A percentile compares a stretch with the other conserved stretches of the same genome.
Conservation (phyloP, 176 grass and related monocot species). For the Oryza nivara region DNA sequence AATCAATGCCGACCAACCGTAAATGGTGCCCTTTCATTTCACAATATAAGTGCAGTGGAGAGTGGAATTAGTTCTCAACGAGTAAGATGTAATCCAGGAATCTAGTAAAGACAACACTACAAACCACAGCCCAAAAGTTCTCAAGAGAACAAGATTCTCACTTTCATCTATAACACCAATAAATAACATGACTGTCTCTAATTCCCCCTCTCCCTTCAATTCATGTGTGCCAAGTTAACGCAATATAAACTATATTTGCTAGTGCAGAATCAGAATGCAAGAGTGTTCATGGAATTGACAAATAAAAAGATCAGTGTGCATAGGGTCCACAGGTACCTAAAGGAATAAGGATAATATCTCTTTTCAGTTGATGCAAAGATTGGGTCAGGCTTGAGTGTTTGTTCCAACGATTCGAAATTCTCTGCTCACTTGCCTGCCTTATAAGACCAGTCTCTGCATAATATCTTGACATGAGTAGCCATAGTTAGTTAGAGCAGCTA, state of each 20-base stretch:
- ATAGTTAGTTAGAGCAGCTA: slow-evolving; percentile 36
- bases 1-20: slow-evolving; percentile 36
- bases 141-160: slow-evolving; percentile 65
- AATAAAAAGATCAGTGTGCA: slow-evolving; percentile 50
- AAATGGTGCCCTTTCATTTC: slow-evolving; percentile 35
- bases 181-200: slow-evolving; percentile 36
- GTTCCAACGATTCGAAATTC: slow-evolving; percentile 68
- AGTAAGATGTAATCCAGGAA: slow-evolving; percentile 45
- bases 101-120: slow-evolving; percentile 42
- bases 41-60: slow-evolving; percentile 35
- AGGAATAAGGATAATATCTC: slow-evolving; percentile 97
- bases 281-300: slow-evolving; percentile 55
- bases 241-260: slow-evolving; percentile 57
- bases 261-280: slow-evolving; percentile 75
- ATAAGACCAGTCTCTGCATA: slow-evolving; percentile 54
- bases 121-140: slow-evolving; percentile 54
- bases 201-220: background rate
- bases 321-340: slow-evolving; percentile 69
- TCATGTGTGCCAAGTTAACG: slow-evolving; percentile 54
- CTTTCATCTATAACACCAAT: slow-evolving; percentile 48
- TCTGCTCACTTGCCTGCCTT: slow-evolving; percentile 47
- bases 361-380: slow-evolving; percentile 68
- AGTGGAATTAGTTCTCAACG: slow-evolving; percentile 37
- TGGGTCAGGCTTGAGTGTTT: slow-evolving; percentile 60
- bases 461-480: slow-evolving; percentile 41